These are phyloP conservation scores for Auxenochlorella pyrenoidosa DNA, from an alignment of 139 green algal genomes.

Conservation along the genomic window DNA sequence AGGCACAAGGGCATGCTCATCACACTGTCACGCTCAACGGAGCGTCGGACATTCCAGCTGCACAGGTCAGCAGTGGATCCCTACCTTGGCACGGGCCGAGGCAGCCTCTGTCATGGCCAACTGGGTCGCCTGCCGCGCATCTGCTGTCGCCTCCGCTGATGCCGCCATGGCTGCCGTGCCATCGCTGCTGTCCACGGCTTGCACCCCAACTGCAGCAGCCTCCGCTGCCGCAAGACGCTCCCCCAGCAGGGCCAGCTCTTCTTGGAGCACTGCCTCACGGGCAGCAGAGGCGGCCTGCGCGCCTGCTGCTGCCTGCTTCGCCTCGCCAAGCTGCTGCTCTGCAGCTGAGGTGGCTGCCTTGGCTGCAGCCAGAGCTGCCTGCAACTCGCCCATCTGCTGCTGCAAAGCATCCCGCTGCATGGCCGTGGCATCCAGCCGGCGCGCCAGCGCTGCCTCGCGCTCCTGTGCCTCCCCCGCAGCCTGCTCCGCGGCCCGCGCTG, in stretches of 20 bases:
- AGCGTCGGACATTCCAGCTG: background rate
- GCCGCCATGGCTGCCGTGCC: background rate
- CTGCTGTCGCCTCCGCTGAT: background rate
- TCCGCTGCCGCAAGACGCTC: background rate
- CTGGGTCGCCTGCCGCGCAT: background rate
- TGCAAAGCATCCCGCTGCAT: background rate
- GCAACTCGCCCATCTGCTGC: background rate
- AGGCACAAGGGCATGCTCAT: background rate
- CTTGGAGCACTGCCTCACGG: background rate
- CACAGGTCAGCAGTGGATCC: background rate
- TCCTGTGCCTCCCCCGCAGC: background rate
- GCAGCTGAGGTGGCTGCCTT: background rate
- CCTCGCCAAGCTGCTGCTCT: background rate
- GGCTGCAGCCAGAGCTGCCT: background rate
- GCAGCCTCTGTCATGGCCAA: background rate
- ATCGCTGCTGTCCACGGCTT: background rate
- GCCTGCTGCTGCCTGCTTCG: background rate
- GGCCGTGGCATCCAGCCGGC: background rate
- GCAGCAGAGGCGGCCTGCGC: background rate
- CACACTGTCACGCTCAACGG: background rate
- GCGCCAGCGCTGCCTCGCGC: background rate
- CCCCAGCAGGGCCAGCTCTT: background rate
- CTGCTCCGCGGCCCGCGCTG: background rate
- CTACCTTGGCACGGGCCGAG: background rate
- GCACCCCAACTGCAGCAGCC: background rate